phyloP scores from a whole-genome alignment of 2,329 filamentous ascomycete genomes.

The Alternaria sp. region DNA sequence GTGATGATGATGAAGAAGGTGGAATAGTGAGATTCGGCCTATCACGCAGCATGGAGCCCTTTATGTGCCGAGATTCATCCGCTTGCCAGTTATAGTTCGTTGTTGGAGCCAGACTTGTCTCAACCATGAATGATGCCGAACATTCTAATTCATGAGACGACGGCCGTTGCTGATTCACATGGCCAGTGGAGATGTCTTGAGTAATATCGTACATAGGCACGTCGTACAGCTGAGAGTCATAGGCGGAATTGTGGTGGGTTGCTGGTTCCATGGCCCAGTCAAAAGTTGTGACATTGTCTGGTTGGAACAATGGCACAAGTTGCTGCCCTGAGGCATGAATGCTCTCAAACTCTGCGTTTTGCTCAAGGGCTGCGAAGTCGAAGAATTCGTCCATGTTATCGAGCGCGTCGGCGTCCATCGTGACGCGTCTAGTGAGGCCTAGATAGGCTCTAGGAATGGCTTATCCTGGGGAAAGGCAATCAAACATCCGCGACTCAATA shows the following conservation, averaged over 20 bases:
- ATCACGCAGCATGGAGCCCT: background rate
- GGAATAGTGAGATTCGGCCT: background rate
- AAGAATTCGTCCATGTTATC: conserved; percentile 48
- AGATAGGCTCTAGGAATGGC: conserved; percentile 20
- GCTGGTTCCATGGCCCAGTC: conserved; percentile 34
- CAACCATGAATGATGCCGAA: background rate
- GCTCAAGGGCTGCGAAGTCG: conserved; percentile 45
- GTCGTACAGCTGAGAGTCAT: conserved; percentile 2
- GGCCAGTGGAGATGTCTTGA: background rate
- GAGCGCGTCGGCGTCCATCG: conserved; percentile 26
- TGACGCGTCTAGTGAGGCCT: conserved; percentile 11
- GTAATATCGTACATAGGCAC: conserved; percentile 12
- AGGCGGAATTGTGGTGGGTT: conserved; percentile 16
- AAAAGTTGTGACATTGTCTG: conserved; percentile 30
- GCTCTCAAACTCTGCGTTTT: conserved; percentile 23
- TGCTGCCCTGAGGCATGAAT: conserved; percentile 3
- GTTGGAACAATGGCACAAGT: background rate
- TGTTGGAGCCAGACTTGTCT: conserved; percentile 1
- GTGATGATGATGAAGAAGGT: conserved; percentile 17
- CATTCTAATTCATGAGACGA: background rate
- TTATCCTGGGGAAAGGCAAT: conserved; percentile 24
- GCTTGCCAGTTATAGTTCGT: conserved; percentile 3
- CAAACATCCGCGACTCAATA: conserved; percentile 12
- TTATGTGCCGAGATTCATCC: background rate
- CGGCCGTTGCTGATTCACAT: conserved; percentile 13